Evolutionary conservation across 2,329 filamentous ascomycete species (phyloP), one percentile per base, ranked within the genome.

Genomic region (Coniosporium tulheliwenetii): DNA sequence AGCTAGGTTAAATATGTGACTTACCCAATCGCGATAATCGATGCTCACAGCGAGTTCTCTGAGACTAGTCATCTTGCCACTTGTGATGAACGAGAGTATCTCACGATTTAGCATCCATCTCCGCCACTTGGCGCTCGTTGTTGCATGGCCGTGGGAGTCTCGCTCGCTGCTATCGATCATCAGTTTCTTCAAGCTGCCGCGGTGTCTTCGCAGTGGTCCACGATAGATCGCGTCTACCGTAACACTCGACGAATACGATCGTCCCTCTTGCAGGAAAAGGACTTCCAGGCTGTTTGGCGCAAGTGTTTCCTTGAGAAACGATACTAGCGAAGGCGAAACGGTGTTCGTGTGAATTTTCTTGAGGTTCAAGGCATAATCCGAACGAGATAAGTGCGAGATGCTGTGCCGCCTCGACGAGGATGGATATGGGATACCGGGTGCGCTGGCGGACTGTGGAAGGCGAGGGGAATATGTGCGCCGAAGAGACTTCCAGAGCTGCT

Each of bases 251-350:
- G 65, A 56, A 56, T 71, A 66, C 15, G 59, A 55, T 43, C 69
- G 57, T 49, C 71, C 53, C 64, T 87, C 81, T 56, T 87, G 82
- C 38, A 91, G 59, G 54, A 86, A 86, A 8, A 91, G 66, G 8
- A 77, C 77, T 57, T 91, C 81, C n/a, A 91, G 65, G 26, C 75
- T 81, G 55, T 91, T 84, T 1, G 84, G 84, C 14, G 78, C 79
- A 32, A 91, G 66, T 0, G 81, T 79, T 45, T 87, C 81, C 50
- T 80, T 83, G 45, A 91, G 66, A 52, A 91, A 89, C 1, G 69
- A 67, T 41, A 91, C 75, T 12, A 91, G 62, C 16, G 78, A 67
- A 7, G 72, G 65, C 1, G 81, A 82, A 2, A 82, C 78, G 10
- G 69, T 70, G 57, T 91, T 82, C 1, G 81, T 85, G 51, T 87